Conservation (phyloP, 1,284 basidiomycete genomes). For the Malassezia sp. region DNA sequence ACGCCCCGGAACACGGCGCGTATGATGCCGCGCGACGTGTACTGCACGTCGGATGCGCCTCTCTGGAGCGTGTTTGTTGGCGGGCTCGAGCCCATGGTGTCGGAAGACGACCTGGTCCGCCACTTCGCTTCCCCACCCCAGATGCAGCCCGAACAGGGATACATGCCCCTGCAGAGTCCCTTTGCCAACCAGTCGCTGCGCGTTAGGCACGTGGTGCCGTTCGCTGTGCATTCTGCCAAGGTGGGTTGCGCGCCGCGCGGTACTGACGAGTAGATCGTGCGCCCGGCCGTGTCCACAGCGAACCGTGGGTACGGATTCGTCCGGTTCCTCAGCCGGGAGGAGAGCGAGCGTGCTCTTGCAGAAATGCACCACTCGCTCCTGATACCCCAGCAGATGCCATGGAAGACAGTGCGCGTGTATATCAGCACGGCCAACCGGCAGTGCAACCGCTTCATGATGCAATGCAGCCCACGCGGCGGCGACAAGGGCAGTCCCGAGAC, state of each 20-base stretch:
- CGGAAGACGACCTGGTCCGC: constrained; percentile 35
- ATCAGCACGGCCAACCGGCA: background rate
- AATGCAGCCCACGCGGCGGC: background rate
- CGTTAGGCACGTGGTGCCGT: constrained; percentile 30
- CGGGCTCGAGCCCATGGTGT: constrained; percentile 30
- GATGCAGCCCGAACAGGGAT: too few relatives aligned
- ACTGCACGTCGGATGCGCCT: constrained; percentile 4
- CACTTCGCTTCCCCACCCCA: constrained; percentile 40
- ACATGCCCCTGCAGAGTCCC: too few relatives aligned
- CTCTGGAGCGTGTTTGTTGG: constrained; percentile 38
- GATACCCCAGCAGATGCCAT: background rate
- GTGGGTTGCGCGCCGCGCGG: constrained; percentile 19
- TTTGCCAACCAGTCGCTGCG: constrained; percentile 18
- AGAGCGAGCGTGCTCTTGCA: constrained; percentile 37
- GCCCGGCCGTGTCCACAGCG: too few relatives aligned
- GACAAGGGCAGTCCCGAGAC: background rate
- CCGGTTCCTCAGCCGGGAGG: constrained; percentile 28
- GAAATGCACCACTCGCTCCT: constrained; percentile 36
- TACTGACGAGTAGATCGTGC: too few relatives aligned
- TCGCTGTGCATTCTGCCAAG: background rate
- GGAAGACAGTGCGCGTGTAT: constrained; percentile 7
- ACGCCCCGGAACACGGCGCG: too few relatives aligned
- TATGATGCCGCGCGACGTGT: too few relatives aligned
- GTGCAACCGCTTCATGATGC: background rate
- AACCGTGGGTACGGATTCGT: too few relatives aligned